Evolutionary conservation across 2,329 filamentous ascomycete genomes (phyloP), one percentile per base, ranked within the genome.

Genomic region (Aspergillus amoenus): DNA sequence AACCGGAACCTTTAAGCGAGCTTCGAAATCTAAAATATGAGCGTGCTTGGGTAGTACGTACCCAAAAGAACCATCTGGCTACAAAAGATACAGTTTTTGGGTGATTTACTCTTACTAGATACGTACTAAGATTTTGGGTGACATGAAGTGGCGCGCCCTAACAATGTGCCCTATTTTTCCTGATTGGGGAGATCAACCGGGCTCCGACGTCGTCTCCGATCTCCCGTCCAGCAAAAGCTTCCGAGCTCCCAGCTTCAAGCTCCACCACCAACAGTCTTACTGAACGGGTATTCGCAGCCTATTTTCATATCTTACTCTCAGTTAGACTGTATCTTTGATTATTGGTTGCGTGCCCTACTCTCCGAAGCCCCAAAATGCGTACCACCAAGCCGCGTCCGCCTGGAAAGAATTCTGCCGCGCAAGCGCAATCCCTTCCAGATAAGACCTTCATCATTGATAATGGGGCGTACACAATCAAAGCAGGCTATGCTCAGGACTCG

Each of bases 391-490:
- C 71, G 34, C 71, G 73, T 17, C 65, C 72, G 49, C 61, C 73
- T 46, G 68, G 75, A 40, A 88, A 84, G 71, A 76, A 81, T 49
- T 84, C 84, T 52, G 71, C 79, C 15, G 72, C 79, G 5, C 77
- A 78, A 45, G 77, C 65, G 9, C 70, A 83, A 4, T 70, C 80
- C 22, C 77, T 84, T 7, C 87, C 88, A 0, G 70, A 80, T 2
- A 84, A 79, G 57, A 96, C 93, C 0, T 86, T 99, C 53, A 83
- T 99, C 45, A 81, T 99, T 68, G 94, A 99, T 78, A 97, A 97
- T 78, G 94, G 94, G 71, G 93, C 88, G 43, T 88, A 90, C 76
- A 93, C 88, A 6, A 84, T 99, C 73, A 99, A 99, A 78, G 92
- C 93, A 15, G 94, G 94, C 52, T 88, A 93, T 66, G 85, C 78